Percentiles rank a stretch among this genome's conserved stretches.
Evolutionary conservation across 2,329 filamentous ascomycete genomes (phyloP).

Genomic region (Sporothrix luriei): DNA sequence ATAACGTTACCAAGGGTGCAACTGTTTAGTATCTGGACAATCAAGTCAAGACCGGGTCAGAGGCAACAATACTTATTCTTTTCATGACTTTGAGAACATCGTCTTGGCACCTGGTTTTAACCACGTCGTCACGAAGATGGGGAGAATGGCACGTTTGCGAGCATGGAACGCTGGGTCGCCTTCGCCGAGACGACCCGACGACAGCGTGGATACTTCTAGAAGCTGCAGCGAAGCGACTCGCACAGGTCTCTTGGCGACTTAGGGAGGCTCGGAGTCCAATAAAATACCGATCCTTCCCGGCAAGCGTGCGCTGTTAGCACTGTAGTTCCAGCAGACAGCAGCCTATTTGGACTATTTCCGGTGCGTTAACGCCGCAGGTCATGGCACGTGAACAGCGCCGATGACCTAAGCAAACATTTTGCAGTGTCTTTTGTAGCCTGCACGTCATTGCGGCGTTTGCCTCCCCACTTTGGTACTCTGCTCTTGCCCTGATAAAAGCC

Average conservation of each 20-base stretch:
- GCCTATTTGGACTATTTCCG: constrained; percentile 16
- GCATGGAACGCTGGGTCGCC: background rate
- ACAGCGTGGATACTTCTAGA: constrained; percentile 12
- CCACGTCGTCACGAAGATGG: no score
- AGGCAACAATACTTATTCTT: no score
- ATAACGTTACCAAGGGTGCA: background rate
- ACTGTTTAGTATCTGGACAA: background rate
- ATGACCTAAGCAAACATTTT: constrained; percentile 1
- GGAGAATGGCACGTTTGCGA: no score
- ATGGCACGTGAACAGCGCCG: constrained; percentile 21
- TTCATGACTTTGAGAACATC: no score
- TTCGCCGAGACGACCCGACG: constrained; percentile 10
- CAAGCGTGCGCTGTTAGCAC: background rate
- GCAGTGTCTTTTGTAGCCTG: background rate
- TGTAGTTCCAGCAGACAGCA: background rate
- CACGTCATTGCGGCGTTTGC: constrained; percentile 27
- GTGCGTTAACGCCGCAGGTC: constrained; percentile 22
- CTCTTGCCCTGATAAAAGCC: constrained; percentile 24
- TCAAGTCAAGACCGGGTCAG: background rate
- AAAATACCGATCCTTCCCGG: no score
- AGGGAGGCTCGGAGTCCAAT: background rate
- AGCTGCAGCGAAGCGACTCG: background rate
- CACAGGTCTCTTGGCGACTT: background rate
- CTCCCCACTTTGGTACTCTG: constrained; percentile 26
- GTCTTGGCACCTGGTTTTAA: no score